These are phyloP conservation scores for Amanita pseudoporphyria DNA, from an alignment of 768 basidiomycete species.

Conservation along the genomic window DNA sequence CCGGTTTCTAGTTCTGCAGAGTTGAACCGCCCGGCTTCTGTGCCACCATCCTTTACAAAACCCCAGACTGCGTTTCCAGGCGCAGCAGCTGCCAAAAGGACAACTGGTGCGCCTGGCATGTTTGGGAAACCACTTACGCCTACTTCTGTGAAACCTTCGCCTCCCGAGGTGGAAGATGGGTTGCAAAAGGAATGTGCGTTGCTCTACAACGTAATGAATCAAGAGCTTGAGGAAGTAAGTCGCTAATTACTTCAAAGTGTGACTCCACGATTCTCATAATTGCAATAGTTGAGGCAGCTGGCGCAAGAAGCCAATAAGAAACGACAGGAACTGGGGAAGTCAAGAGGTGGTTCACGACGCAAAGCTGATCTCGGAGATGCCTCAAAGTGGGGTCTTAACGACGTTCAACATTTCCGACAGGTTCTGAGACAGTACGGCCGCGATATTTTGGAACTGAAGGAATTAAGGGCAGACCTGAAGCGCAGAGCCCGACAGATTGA, in stretches of 20 bases:
- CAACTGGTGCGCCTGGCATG: slow-evolving; percentile 1
- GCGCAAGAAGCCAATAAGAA: slow-evolving; percentile 28
- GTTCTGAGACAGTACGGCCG: slow-evolving; percentile 36
- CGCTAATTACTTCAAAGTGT: neutral
- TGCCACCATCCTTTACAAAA: slow-evolving; percentile 8
- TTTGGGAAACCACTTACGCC: slow-evolving; percentile 10
- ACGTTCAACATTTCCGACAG: slow-evolving; percentile 42
- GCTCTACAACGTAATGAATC: slow-evolving; percentile 35
- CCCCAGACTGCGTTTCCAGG: neutral
- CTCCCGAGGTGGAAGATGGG: slow-evolving; percentile 34
- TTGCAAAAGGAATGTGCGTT: slow-evolving; percentile 58
- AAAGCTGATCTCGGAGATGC: slow-evolving; percentile 37
- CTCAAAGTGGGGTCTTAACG: slow-evolving; percentile 44
- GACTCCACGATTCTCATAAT: neutral
- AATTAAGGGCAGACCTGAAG: slow-evolving; percentile 28
- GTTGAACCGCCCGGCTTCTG: slow-evolving; percentile 4
- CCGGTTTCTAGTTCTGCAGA: neutral
- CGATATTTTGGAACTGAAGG: slow-evolving; percentile 43
- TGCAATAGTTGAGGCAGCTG: slow-evolving; percentile 32
- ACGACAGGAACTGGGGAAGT: slow-evolving; percentile 25
- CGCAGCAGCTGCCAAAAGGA: neutral
- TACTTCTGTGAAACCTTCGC: slow-evolving; percentile 7
- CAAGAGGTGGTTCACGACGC: slow-evolving; percentile 28
- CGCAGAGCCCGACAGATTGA: slow-evolving; percentile 46
- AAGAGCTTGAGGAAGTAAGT: slow-evolving; percentile 55